A percentile compares a stretch with the other conserved stretches of the same genome.
phyloP scores from a whole-genome alignment of 1,284 basidiomycete species.

The Trametes polyzona region DNA sequence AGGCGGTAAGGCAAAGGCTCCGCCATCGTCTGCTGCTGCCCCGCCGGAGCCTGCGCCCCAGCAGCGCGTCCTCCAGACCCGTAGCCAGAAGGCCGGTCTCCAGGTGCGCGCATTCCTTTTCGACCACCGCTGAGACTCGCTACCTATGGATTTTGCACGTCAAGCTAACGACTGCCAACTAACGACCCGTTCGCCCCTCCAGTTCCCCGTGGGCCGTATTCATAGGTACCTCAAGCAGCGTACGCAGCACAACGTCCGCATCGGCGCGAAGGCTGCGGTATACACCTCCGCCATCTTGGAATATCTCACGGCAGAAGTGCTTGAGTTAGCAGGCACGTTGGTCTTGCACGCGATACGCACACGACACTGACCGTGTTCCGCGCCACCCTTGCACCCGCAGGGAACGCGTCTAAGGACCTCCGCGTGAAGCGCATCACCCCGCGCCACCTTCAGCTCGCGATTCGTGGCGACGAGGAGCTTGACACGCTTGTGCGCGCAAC shows the following conservation, averaged over 20 bases:
- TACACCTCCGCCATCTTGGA: constrained; percentile 92
- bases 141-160: background rate
- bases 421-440: constrained; percentile 97
- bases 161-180: background rate
- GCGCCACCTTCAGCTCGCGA: constrained; percentile 90
- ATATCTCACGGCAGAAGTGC: constrained; percentile 89
- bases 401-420: constrained; percentile 96
- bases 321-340: constrained; percentile 82
- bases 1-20: constrained; percentile 23
- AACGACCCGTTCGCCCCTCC: background rate
- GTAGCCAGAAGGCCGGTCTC: constrained; percentile 83
- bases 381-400: constrained; percentile 42
- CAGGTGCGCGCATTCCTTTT: constrained; percentile 57
- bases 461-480: constrained; percentile 95
- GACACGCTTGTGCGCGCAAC: constrained; percentile 71
- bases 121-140: background rate
- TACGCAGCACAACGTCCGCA: constrained; percentile 92
- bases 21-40: constrained; percentile 39
- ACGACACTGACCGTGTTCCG: background rate
- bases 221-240: constrained; percentile 94
- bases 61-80: constrained; percentile 58
- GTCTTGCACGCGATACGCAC: background rate
- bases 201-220: constrained; percentile 95
- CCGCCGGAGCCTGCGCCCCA: constrained; percentile 40
- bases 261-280: constrained; percentile 91